Evolutionary conservation across 441 rosid species (phyloP).

Genomic region (Pelargonium cotyledonis): DNA sequence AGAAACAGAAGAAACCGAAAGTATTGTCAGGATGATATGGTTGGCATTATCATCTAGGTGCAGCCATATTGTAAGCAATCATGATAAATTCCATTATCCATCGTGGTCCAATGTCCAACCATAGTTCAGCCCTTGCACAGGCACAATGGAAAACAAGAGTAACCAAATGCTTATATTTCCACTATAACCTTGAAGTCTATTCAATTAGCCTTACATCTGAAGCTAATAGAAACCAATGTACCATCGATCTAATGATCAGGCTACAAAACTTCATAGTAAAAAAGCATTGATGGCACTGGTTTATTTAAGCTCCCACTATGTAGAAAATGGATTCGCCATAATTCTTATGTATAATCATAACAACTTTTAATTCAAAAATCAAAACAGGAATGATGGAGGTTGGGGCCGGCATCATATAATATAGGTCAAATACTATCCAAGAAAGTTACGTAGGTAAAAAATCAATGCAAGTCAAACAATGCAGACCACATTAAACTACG

Average conservation of each 20-base stretch:
- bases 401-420: not conserved
- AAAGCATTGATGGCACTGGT: not conserved
- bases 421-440: not conserved
- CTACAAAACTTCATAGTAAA: not conserved
- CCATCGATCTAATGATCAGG: not conserved
- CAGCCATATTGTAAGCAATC: slow-evolving; percentile 14
- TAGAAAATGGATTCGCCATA: not conserved
- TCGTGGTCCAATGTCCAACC: slow-evolving; percentile 31
- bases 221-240: not conserved
- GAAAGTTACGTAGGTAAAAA: not conserved
- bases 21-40: slow-evolving; percentile 23
- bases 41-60: slow-evolving; percentile 22
- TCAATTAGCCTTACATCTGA: no score
- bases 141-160: not conserved
- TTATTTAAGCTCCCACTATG: not conserved
- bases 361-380: not conserved
- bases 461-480: slow-evolving; percentile 14
- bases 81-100: slow-evolving; percentile 20
- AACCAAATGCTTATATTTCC: not conserved
- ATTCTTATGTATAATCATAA: not conserved
- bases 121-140: not conserved
- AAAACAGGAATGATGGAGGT: not conserved
- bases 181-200: not conserved
- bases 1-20: slow-evolving; percentile 15
- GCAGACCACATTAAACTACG: slow-evolving; percentile 1